Conservation (phyloP, 371 early-diverging fungal species). For the Apophysomyces elegans region DNA sequence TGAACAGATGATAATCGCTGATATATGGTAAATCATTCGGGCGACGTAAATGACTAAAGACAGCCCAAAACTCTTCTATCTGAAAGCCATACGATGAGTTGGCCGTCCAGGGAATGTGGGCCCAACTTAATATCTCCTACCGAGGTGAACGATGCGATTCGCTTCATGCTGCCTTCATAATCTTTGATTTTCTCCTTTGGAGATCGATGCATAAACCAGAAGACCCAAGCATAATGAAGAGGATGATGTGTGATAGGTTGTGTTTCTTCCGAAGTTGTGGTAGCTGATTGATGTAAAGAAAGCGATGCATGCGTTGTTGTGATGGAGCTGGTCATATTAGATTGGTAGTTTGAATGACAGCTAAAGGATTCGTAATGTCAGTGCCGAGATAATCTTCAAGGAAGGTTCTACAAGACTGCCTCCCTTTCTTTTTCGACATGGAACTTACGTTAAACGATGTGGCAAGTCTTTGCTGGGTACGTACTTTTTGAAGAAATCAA, state of each 20-base stretch:
- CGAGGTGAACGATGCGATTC: conserved; percentile 81
- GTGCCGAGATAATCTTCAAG: neutral
- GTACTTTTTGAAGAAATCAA: too few species aligned
- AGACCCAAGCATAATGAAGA: conserved; percentile 75
- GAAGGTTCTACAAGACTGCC: neutral
- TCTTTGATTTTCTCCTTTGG: conserved; percentile 86
- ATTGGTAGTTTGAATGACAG: neutral
- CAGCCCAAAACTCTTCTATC: conserved; percentile 95
- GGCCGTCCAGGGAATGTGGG: neutral
- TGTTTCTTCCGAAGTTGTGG: conserved; percentile 1
- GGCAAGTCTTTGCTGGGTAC: too few species aligned
- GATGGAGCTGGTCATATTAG: conserved; percentile 9
- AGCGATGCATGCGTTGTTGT: conserved; percentile 7
- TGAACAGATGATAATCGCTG: conserved; percentile 95
- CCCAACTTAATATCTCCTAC: conserved; percentile 42
- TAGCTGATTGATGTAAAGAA: conserved; percentile 6
- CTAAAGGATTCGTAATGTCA: neutral
- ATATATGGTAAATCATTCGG: conserved; percentile 89
- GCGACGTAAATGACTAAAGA: conserved; percentile 84
- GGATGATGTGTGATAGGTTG: conserved; percentile 39
- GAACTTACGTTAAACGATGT: neutral
- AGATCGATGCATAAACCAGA: conserved; percentile 91
- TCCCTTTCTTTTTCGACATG: neutral
- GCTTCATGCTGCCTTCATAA: conserved; percentile 89
- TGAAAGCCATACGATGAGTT: conserved; percentile 25